Conservation (phyloP, 495 filamentous ascomycete genomes). For the Choiromyces venosus region DNA sequence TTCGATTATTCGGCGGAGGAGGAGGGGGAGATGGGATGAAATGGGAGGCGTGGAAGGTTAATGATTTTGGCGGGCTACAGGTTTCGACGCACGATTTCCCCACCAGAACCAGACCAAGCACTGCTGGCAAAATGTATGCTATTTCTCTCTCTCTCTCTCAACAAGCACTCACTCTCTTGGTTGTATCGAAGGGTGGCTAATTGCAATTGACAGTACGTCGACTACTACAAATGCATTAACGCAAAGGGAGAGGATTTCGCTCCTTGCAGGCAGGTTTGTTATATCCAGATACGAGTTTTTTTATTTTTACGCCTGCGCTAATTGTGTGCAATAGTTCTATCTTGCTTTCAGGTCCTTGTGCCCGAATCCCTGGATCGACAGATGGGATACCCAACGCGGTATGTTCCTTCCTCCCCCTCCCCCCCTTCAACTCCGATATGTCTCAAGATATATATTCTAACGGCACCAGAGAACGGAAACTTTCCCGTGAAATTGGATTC, state of each 20-base stretch:
- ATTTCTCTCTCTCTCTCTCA: not conserved
- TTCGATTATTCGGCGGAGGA: constrained; percentile 9
- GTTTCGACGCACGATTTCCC: constrained; percentile 98
- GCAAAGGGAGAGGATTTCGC: constrained; percentile 99
- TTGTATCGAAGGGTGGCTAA: constrained; percentile 47
- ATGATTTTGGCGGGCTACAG: constrained; percentile 48
- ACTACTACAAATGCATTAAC: constrained; percentile 98
- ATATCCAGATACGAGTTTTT: not conserved
- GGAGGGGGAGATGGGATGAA: not conserved
- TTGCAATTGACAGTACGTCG: constrained; percentile 97
- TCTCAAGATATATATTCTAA: constrained; percentile 1
- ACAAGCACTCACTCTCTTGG: not conserved
- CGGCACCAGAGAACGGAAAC: constrained; percentile 68
- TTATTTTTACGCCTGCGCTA: constrained; percentile 11
- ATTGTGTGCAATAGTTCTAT: constrained; percentile 62
- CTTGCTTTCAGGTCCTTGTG: constrained; percentile 94
- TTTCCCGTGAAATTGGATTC: constrained; percentile 71
- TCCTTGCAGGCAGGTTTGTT: constrained; percentile 85
- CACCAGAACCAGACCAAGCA: constrained; percentile 91
- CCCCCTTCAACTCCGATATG: not conserved
- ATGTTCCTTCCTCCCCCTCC: constrained; percentile 43
- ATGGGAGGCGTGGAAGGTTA: constrained; percentile 8
- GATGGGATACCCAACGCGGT: constrained; percentile 98
- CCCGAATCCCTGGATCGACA: constrained; percentile 86
- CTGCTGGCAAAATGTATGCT: constrained; percentile 28